Evolutionary conservation across 2,329 filamentous ascomycete species (phyloP).

Genomic region (Thelonectria blattea): DNA sequence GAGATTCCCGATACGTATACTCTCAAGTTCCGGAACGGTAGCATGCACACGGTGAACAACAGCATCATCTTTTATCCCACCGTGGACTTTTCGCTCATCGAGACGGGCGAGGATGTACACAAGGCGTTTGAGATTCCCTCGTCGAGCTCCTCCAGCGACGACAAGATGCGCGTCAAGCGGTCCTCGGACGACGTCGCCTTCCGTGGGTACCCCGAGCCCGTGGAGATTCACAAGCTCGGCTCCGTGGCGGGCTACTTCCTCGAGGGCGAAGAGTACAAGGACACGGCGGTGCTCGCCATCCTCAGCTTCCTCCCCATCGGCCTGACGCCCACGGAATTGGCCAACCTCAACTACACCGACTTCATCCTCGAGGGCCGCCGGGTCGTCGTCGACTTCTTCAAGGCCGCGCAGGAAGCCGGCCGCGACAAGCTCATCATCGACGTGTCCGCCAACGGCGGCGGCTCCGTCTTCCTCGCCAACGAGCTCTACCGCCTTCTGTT

Average conservation of each 20-base stretch:
- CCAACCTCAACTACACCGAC: constrained; percentile 14
- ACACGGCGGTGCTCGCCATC: constrained; percentile 34
- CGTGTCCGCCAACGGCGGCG: constrained; percentile 33
- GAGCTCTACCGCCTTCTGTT: constrained; percentile 33
- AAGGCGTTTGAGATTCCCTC: constrained; percentile 27
- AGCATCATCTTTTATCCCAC: constrained; percentile 21
- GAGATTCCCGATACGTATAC: constrained; percentile 35
- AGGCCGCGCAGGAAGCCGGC: constrained; percentile 25
- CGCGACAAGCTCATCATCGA: constrained; percentile 37
- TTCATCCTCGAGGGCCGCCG: constrained; percentile 29
- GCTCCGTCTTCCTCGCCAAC: constrained; percentile 29
- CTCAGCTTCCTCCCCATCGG: constrained; percentile 34
- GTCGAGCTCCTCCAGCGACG: constrained; percentile 2
- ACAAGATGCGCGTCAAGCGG: constrained; percentile 21
- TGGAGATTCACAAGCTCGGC: constrained; percentile 24
- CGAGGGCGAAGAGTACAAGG: constrained; percentile 23
- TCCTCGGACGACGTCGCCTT: background rate
- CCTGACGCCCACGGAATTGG: background rate
- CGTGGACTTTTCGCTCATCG: constrained; percentile 28
- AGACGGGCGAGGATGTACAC: constrained; percentile 33
- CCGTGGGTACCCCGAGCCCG: constrained; percentile 25
- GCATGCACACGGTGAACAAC: constrained; percentile 20
- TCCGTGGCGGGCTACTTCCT: constrained; percentile 32
- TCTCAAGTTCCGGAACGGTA: constrained; percentile 33
- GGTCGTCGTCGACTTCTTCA: constrained; percentile 29